Base-by-base conservation (phyloP, 345 rosid species). In the Syzygium aqueum region DNA sequence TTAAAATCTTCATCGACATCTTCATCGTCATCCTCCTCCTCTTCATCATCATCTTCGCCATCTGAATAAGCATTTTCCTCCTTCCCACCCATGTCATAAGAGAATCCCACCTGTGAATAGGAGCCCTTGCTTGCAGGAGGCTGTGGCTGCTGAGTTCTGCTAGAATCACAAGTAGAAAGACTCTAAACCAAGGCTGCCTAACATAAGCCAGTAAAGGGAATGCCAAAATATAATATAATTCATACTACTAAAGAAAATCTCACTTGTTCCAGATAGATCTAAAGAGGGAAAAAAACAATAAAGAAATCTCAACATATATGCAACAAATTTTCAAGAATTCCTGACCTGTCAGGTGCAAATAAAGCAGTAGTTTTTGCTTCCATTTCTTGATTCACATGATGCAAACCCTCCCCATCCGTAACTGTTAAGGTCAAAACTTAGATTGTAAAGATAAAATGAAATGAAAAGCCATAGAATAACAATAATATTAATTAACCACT, bases 71-170 rank as follows among this genome's bases (percentile, higher is more conserved):
- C 89, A 27, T 89, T 80, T 88, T 92, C 96, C 89, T 89, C 97
- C 85, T 94, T 98, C 65, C 92, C 94, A 86, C 87, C 93, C 27
- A 94, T 98, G 88, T 90, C 94, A 92, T 97, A 97, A 77, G 98
- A 97, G 90, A 97, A 98, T 7, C 95, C 98, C 85, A 98, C 99
- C 91, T 98, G 96, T 8, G 99, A 96, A 88, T 98, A 98, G 12
- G 98, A 89, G 56, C 98, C 97, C 92, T 94, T 96, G 91, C 85
- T 95, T 50, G 93, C 93, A 88, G 95, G 88, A 85, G 94, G 91
- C 84, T 94, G 99, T 77, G 90, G 90, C 43, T 89, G 90, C 90
- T 95, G 97, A 85, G 96, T 84, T 89, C 96, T 94, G 86, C 89
- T 85, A 54, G 59, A 49, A 77, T 16, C 33, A 46, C 33, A 84